Evolutionary conservation across 208 protist genomes (phyloP), one percentile per base, ranked within the genome.

Genomic region (Angomonas deanei): DNA sequence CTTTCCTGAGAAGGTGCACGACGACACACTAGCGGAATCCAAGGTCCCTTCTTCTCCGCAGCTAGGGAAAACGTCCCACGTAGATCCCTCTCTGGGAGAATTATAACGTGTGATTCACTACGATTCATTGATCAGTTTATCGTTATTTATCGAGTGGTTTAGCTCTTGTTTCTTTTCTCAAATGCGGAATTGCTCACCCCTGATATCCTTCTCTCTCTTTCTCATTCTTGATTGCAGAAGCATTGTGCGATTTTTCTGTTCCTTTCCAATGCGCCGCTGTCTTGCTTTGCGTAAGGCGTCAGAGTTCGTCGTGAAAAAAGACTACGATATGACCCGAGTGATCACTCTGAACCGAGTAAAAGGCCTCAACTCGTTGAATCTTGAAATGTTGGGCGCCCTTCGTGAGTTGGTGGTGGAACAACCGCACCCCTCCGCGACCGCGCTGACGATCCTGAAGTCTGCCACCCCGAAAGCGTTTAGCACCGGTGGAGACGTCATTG

Each of bases 401-500:
- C 60, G 47, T 26, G 53, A 60, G 21, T 63, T 27, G 52, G 58
- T 65, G 1, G 42, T 61, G 19, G 57, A 55, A 3, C 28, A 66
- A n/a, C 55, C 27, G 30, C 58, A 71, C 42, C 42, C 32, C 27
- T 42, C 62, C 32, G 32, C 50, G 23, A 71, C 64, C 39, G 53
- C 39, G 13, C 33, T 72, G 24, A 47, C 61, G 1, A 27, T 78
- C 15, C 26, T 61, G n/a, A 61, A 61, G 50, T 60, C 55, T 2
- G 66, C 54, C 5, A 57, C 34, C 15, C 48, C 54, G 0, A 62
- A 72, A 23, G 64, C 56, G 28, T 88, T 88, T 32, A 82, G 76
- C 47, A 66, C 78, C 21, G 82, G 82, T 32, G 82, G 78, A 32
- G 82, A 88, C 58, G 49, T 85, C 26, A 61, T 82, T 17, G 47